Percentiles rank a stretch among this genome's conserved stretches.
These are phyloP conservation scores for Populus alba DNA, from an alignment of 345 rosid genomes.

Conservation along the genomic window DNA sequence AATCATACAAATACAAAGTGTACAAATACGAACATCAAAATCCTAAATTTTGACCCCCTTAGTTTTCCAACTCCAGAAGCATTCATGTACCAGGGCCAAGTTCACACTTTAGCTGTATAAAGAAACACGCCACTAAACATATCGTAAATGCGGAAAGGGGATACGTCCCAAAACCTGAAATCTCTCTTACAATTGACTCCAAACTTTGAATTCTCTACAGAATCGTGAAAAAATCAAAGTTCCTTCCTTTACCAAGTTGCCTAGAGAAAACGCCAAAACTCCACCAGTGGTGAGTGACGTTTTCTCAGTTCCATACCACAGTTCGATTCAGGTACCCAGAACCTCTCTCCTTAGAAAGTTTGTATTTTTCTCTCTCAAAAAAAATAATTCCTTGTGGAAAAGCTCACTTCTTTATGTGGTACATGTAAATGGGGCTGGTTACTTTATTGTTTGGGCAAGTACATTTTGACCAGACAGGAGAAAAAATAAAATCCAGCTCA, in stretches of 20 bases:
- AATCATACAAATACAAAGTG: neutral
- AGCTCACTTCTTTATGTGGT: neutral
- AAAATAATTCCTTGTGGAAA: neutral
- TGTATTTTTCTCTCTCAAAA: neutral
- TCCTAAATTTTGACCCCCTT: neutral
- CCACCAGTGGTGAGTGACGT: neutral
- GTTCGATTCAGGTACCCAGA: neutral
- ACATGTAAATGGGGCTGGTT: neutral
- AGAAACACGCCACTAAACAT: too few species aligned
- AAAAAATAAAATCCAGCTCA: neutral
- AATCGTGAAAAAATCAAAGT: neutral
- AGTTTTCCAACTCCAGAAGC: neutral
- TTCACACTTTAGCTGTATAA: neutral
- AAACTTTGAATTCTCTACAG: neutral
- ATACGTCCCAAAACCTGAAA: too few species aligned
- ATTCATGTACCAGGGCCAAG: neutral
- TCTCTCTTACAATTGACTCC: neutral
- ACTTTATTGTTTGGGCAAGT: neutral
- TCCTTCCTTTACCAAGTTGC: neutral
- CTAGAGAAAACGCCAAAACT: neutral
- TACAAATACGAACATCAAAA: neutral
- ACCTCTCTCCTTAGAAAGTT: neutral
- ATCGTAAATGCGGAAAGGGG: too few species aligned
- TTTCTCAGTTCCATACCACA: neutral
- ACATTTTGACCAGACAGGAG: neutral